Conservation (phyloP, 2,329 filamentous ascomycete genomes). For the Cordyceps cicadae region DNA sequence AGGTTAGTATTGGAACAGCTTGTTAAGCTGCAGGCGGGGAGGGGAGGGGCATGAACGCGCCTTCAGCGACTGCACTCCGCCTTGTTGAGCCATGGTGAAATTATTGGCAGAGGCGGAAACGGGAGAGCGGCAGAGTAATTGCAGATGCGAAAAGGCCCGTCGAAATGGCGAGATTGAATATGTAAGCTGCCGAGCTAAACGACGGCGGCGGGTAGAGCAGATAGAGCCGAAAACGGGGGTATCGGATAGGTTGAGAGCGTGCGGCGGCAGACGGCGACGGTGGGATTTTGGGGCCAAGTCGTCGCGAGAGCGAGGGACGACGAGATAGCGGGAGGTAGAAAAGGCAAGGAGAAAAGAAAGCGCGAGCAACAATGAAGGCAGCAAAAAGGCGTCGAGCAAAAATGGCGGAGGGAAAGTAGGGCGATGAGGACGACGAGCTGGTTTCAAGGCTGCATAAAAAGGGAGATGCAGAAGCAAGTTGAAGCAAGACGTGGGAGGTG, state of each 20-base stretch:
- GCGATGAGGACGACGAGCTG: neutral
- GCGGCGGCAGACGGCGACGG: neutral
- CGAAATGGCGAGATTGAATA: neutral
- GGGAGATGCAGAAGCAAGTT: slow-evolving; percentile 4
- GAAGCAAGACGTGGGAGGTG: neutral
- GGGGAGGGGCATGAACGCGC: slow-evolving; percentile 38
- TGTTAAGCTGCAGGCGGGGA: slow-evolving; percentile 17
- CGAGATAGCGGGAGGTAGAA: neutral
- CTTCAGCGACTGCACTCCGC: slow-evolving; percentile 86
- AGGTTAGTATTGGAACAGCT: slow-evolving; percentile 27
- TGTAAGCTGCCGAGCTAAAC: neutral
- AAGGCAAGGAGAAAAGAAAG: neutral
- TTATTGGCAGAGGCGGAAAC: neutral
- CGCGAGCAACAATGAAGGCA: neutral
- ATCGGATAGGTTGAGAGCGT: neutral
- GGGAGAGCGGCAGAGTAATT: neutral
- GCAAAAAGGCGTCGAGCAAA: neutral
- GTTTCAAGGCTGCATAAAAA: slow-evolving; percentile 10
- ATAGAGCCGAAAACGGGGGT: slow-evolving; percentile 7
- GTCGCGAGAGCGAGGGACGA: neutral
- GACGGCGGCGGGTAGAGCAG: neutral
- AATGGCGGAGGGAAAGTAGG: neutral
- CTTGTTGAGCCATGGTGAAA: slow-evolving; percentile 65
- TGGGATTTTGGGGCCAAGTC: neutral
- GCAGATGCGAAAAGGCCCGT: neutral